Percentiles rank a stretch among this genome's conserved stretches.
Conservation (phyloP, 352 stramenopile species). For the Phytopythium mirpurense region DNA sequence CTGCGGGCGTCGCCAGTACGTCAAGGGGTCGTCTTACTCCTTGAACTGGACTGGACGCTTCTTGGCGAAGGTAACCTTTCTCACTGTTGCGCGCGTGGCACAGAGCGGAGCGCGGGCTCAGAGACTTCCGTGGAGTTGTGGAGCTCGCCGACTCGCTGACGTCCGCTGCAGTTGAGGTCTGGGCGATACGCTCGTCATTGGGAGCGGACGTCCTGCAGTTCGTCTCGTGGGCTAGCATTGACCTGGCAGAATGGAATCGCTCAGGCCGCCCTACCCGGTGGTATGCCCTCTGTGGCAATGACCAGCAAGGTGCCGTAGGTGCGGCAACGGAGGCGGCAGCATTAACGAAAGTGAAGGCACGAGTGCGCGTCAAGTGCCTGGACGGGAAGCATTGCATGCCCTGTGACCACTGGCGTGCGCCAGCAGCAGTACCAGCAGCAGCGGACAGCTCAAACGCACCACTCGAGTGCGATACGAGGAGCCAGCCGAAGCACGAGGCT, state of each 20-base stretch:
- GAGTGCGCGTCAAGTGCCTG: neutral
- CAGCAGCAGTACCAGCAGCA: neutral
- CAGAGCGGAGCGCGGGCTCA: neutral
- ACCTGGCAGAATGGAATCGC: slow-evolving; percentile 17
- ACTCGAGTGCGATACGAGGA: neutral
- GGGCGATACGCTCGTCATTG: neutral
- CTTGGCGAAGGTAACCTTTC: too few relatives aligned
- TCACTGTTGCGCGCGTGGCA: too few relatives aligned
- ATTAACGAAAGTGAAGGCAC: neutral
- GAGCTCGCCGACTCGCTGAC: neutral
- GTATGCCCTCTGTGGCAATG: slow-evolving; percentile 9
- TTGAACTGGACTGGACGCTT: too few relatives aligned
- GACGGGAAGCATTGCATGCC: neutral
- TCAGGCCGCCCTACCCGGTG: slow-evolving; percentile 7
- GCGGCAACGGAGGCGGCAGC: too few relatives aligned
- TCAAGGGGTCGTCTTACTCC: too few relatives aligned
- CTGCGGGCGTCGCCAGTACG: neutral
- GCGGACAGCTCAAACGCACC: neutral
- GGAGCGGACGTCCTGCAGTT: slow-evolving; percentile 21
- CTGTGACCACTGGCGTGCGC: neutral
- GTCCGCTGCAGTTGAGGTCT: neutral
- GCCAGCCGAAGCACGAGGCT: neutral
- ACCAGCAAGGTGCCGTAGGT: neutral
- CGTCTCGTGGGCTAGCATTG: slow-evolving; percentile 13
- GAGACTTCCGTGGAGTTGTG: neutral